Evolutionary conservation across 2,329 filamentous ascomycete species (phyloP).

Genomic region (Cadophora sp.): DNA sequence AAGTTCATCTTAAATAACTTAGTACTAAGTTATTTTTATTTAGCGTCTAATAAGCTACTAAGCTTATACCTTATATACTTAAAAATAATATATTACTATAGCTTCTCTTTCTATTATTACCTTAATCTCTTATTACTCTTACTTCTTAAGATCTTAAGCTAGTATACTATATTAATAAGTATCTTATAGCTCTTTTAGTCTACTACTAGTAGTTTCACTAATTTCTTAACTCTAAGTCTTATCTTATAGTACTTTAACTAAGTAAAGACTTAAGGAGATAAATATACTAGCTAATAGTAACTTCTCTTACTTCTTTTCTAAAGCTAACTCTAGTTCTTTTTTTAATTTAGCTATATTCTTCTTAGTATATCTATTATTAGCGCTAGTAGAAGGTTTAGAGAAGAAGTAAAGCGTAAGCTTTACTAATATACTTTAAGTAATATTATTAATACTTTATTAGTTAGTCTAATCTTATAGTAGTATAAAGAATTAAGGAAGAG

Average conservation of each 20-base stretch:
- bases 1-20: slow-evolving; percentile 32
- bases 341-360: slow-evolving; percentile 7
- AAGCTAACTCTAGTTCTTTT: slow-evolving; percentile 32
- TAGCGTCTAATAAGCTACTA: slow-evolving; percentile 27
- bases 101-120: neutral
- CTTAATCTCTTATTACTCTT: slow-evolving; percentile 25
- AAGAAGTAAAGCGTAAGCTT: neutral
- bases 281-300: slow-evolving; percentile 20
- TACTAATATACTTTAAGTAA: neutral
- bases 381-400: neutral
- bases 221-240: slow-evolving; percentile 31
- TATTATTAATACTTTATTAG: neutral
- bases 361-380: neutral
- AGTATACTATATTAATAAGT: neutral
- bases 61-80: slow-evolving; percentile 29
- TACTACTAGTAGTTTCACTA: slow-evolving; percentile 25
- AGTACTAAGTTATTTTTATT: slow-evolving; percentile 32
- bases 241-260: slow-evolving; percentile 26
- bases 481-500: too few relatives aligned
- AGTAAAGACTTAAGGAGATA: slow-evolving; percentile 25
- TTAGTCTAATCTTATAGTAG: neutral
- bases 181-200: slow-evolving; percentile 20
- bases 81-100: slow-evolving; percentile 19
- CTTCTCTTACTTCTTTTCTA: slow-evolving; percentile 22
- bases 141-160: slow-evolving; percentile 17